These are phyloP conservation scores for Fusarium keratoplasticum DNA, from an alignment of 2,329 filamentous ascomycete species.

Conservation along the genomic window DNA sequence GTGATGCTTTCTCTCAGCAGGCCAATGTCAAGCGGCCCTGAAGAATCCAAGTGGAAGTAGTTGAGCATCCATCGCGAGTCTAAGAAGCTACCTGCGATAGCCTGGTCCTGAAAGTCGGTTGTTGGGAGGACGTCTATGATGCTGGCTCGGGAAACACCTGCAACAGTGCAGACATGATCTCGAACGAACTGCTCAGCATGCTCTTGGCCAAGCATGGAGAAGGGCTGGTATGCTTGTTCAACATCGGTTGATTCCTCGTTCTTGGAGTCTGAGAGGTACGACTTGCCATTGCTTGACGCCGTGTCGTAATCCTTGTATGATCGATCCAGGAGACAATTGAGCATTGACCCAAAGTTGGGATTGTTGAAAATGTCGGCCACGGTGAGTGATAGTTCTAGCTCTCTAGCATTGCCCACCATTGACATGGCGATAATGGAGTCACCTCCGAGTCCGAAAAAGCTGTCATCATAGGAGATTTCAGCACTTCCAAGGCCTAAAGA, in stretches of 20 bases:
- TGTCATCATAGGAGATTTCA: conserved; percentile 16
- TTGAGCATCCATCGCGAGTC: conserved; percentile 40
- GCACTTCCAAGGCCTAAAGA: conserved; percentile 6
- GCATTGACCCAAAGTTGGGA: conserved; percentile 23
- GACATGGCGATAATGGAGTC: conserved; percentile 41
- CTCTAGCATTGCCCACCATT: conserved; percentile 32
- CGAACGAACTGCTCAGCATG: conserved; percentile 24
- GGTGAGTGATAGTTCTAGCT: conserved; percentile 21
- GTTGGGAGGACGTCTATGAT: conserved; percentile 38
- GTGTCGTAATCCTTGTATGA: conserved; percentile 19
- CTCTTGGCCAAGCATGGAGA: conserved; percentile 11
- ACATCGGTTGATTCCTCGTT: neutral
- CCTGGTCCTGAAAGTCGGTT: conserved; percentile 34
- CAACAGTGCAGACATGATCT: conserved; percentile 26
- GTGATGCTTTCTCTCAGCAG: conserved; percentile 24
- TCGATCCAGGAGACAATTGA: conserved; percentile 17
- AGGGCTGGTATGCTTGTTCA: conserved; percentile 10
- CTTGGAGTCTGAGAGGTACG: neutral
- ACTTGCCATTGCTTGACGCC: conserved; percentile 1
- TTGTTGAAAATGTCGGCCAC: conserved; percentile 40
- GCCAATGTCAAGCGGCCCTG: conserved; percentile 1
- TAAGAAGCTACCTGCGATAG: conserved; percentile 22
- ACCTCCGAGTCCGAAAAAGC: conserved; percentile 34
- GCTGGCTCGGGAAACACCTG: conserved; percentile 34
- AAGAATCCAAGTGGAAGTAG: conserved; percentile 21